phyloP scores from a whole-genome alignment of 257 asterid species.

The Eustoma russellianum region DNA sequence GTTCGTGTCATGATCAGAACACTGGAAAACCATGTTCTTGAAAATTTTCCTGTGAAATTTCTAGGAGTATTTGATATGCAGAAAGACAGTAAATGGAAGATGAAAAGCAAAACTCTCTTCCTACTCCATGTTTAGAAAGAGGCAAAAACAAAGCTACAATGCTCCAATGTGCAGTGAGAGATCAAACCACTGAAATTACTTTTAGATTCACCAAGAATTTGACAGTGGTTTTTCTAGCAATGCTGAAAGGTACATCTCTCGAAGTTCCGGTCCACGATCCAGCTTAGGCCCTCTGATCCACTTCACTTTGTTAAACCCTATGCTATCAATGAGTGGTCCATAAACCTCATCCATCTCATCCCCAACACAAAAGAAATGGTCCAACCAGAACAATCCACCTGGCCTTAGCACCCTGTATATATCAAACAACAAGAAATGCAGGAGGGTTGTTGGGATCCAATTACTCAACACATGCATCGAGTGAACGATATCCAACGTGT shows the following conservation, averaged over 20 bases:
- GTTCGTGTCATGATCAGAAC: too few species aligned
- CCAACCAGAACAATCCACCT: slow-evolving; percentile 68
- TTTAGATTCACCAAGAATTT: slow-evolving; percentile 41
- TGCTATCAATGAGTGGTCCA: slow-evolving; percentile 51
- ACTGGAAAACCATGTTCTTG: too few species aligned
- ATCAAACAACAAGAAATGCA: slow-evolving; percentile 57
- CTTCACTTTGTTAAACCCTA: slow-evolving; percentile 47
- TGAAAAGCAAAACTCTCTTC: background rate
- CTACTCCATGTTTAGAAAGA: background rate
- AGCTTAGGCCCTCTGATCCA: slow-evolving; percentile 53
- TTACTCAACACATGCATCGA: slow-evolving; percentile 67
- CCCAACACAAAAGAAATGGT: slow-evolving; percentile 57
- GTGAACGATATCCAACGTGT: slow-evolving; percentile 54
- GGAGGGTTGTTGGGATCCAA: slow-evolving; percentile 54
- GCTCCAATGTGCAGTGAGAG: background rate
- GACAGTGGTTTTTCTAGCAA: slow-evolving; percentile 54
- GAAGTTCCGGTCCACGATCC: slow-evolving; percentile 45
- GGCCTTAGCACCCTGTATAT: slow-evolving; percentile 61
- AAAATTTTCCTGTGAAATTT: background rate
- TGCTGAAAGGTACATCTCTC: slow-evolving; percentile 65
- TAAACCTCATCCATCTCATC: slow-evolving; percentile 41
- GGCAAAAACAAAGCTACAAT: background rate
- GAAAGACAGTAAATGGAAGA: background rate
- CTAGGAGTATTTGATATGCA: background rate
- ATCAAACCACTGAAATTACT: background rate